Base-by-base conservation (phyloP, 177 flowering plant genomes). In the Vitis hybrid region DNA sequence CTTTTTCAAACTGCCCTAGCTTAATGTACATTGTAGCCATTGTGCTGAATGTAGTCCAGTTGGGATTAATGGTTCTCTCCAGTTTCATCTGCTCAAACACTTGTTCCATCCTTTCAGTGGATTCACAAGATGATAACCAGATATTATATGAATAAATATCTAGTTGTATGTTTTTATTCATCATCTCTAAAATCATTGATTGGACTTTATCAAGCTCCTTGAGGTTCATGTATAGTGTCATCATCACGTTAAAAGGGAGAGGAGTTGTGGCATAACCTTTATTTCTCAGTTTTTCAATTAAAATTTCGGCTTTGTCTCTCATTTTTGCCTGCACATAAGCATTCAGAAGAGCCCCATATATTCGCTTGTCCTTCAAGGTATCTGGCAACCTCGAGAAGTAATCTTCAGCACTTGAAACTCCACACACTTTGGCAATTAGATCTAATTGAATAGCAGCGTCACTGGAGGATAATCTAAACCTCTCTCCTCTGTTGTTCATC, bases 31-130 rank as follows among this genome's bases (percentile, higher is more conserved):
- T 78, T 2, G 93, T 78, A 48, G 98, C 97, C 88, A 93, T 77
- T 30, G 97, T 90, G 82, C 97, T 86, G 64, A 76, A 93, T 10
- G 98, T 93, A 56, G 92, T 84, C 99, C 98, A 95, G 72, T 90
- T 87, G 23, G 93, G 89, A 72, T 66, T 79, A 69, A 88, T 71
- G 64, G 80, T 65, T 12, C 52, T 70, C 66, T 90, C 93, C 51
- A 40, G 63, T 74, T 81, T 85, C 97, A 93, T 87, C 72, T 72
- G 79, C 64, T 86, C 86, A 62, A 83, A 82, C 32, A 87, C 97
- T 65, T 82, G 71, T 71, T 95, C 98, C 92, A 90, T 85, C 81
- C 81, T 82, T 68, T 87, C 90, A 12, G 40, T 32, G 58, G 90
- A 78, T 18, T 88, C 97, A 73, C 83, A 70, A 58, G 87, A 81